Base-by-base conservation (phyloP, 139 green algal species). In the Coccomyxa sp. region DNA sequence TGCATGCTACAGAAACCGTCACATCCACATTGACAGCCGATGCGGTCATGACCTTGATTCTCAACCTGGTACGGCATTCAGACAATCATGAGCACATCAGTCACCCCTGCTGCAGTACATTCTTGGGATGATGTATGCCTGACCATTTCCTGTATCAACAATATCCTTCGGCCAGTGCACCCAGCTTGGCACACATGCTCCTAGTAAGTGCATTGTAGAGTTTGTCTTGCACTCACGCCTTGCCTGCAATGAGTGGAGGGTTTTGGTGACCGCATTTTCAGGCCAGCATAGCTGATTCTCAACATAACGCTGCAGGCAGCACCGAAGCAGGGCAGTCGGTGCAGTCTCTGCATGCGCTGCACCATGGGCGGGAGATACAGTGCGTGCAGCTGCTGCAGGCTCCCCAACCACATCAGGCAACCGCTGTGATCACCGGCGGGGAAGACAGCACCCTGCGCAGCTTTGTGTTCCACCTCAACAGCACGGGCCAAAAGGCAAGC, bases 331-430 rank as follows among this genome's bases (percentile, higher is more conserved):
- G 44, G 44, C 44, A 16, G 44, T 58, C 44, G n/a, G 64, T 39
- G 73, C 39, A 39, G 27, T 38, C 39, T 8, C 39, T 77, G 73
- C 39, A 68, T 29, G 9, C 38, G 73, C 7, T 39, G 39, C 73
- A 77, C 39, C 73, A 77, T 68, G 73, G 73, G 8, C 27, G n/a
- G 39, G 73, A 77, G 27, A 39, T 77, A 27, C 29, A 38, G 8
- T 54, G 38, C 9, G 39, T 68, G 6, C 29, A 8, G 39, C 8
- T 38, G 73, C 39, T 68, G 39, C 39, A 8, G 39, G 39, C 41
- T 29, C 64, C 6, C 33, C 24, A 38, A 18, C 24, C 33, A 10
- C 64, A 36, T 50, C 4, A 31, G 4, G 33, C 24, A 3, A 74
- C 35, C 18, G 70, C 70, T 50, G 39, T 77, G 9, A n/a, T 77